Evolutionary conservation across 2,329 filamentous ascomycete species (phyloP).

Genomic region (Sporothrix luriei): DNA sequence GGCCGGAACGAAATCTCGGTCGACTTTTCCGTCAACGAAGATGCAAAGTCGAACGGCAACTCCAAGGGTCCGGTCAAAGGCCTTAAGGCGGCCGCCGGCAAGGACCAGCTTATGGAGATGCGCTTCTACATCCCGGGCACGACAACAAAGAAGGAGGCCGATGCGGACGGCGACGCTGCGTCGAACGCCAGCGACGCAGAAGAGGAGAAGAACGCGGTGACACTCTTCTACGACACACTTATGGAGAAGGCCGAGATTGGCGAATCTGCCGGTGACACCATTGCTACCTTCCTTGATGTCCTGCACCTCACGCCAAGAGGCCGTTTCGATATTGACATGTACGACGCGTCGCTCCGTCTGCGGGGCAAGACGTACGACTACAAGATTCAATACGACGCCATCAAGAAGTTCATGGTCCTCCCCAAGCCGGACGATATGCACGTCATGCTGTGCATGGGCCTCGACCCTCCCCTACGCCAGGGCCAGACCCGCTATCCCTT

Average conservation of each 20-base stretch:
- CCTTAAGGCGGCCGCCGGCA: conserved; percentile 84
- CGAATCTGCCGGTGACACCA: conserved; percentile 97
- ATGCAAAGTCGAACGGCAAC: conserved; percentile 69
- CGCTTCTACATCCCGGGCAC: conserved; percentile 97
- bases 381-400: conserved; percentile 97
- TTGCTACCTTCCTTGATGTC: conserved; percentile 94
- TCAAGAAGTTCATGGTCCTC: conserved; percentile 98
- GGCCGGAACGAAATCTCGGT: conserved; percentile 97
- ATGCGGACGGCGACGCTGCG: conserved; percentile 66
- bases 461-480: conserved; percentile 93
- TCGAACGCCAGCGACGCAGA: conserved; percentile 67
- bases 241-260: conserved; percentile 99
- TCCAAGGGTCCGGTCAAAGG: conserved; percentile 74
- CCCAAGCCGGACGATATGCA: conserved; percentile 99
- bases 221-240: conserved; percentile 95
- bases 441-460: conserved; percentile 88
- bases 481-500: conserved; percentile 98
- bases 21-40: conserved; percentile 80
- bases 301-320: conserved; percentile 97
- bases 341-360: conserved; percentile 93
- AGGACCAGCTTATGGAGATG: conserved; percentile 96
- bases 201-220: conserved; percentile 92
- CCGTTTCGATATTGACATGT: conserved; percentile 99
- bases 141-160: conserved; percentile 73
- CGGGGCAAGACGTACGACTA: conserved; percentile 99